Conservation (phyloP, 2,329 filamentous ascomycete species). For the Periconia digitata region DNA sequence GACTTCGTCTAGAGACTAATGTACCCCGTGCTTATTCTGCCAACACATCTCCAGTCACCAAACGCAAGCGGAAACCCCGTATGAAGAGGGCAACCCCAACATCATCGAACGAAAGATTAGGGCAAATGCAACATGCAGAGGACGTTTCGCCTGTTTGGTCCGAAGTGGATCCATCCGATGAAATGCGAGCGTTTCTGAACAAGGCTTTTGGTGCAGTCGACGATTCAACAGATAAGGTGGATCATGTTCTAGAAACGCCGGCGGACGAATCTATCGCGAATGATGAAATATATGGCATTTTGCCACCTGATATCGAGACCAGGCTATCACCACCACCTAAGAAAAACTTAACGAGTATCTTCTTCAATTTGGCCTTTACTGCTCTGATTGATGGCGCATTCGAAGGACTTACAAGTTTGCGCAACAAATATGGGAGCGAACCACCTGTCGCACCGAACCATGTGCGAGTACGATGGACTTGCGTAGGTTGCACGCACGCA, state of each 20-base stretch:
- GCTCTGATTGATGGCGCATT: constrained; percentile 22
- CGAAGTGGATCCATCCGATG: constrained; percentile 19
- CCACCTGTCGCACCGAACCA: constrained; percentile 28
- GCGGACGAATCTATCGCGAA: constrained; percentile 7
- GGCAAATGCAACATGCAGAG: background rate
- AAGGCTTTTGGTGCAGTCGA: constrained; percentile 14
- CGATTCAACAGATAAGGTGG: background rate
- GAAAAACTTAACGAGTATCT: constrained; percentile 17
- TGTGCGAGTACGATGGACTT: constrained; percentile 41
- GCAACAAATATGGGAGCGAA: constrained; percentile 31
- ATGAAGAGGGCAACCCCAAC: constrained; percentile 11
- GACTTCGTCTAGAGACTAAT: constrained; percentile 23
- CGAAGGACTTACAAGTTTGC: constrained; percentile 22
- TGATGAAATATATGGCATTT: constrained; percentile 24
- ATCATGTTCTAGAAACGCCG: too few species aligned
- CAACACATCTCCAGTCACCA: constrained; percentile 21
- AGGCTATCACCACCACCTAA: constrained; percentile 11
- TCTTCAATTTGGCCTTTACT: constrained; percentile 23
- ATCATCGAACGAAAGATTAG: constrained; percentile 9
- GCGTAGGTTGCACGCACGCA: constrained; percentile 20
- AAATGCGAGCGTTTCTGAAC: constrained; percentile 21
- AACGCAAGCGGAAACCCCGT: constrained; percentile 15
- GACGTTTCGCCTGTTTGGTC: constrained; percentile 18
- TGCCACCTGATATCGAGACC: constrained; percentile 26
- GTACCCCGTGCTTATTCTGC: constrained; percentile 21